Conservation (phyloP, 257 asterid species). For the Plantago major region DNA sequence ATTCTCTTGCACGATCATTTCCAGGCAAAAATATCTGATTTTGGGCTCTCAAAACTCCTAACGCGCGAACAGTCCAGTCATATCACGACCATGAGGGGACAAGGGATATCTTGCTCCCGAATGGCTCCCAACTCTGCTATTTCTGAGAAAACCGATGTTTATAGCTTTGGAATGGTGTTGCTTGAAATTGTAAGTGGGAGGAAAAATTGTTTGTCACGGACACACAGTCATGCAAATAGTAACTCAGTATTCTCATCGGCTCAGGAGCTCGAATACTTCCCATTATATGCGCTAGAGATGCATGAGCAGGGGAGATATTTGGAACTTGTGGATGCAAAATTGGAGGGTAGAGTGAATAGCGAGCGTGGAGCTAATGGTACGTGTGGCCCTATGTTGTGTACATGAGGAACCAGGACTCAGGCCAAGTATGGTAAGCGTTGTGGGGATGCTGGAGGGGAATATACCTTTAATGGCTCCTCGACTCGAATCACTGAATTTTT, state of each 20-base stretch:
- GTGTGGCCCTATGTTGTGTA: constrained; percentile 64
- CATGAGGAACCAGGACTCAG: constrained; percentile 71
- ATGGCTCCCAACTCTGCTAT: constrained; percentile 72
- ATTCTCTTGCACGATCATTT: constrained; percentile 57
- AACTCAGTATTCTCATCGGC: constrained; percentile 16
- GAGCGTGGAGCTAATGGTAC: constrained; percentile 54
- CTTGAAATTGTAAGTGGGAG: constrained; percentile 73
- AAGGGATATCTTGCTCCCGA: constrained; percentile 79
- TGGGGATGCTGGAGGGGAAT: constrained; percentile 66
- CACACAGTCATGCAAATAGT: constrained; percentile 25
- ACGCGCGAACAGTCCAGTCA: constrained; percentile 48
- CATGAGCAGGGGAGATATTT: constrained; percentile 52
- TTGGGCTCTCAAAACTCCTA: constrained; percentile 72
- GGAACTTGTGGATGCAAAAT: constrained; percentile 61
- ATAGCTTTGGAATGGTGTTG: constrained; percentile 70
- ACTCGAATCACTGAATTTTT: constrained; percentile 49
- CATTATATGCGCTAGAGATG: constrained; percentile 61
- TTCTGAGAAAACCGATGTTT: constrained; percentile 72
- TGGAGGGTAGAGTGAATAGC: constrained; percentile 36
- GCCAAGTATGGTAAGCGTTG: constrained; percentile 60
- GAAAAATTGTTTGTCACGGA: constrained; percentile 45
- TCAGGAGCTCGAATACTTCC: constrained; percentile 45
- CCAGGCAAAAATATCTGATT: constrained; percentile 71
- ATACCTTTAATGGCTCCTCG: constrained; percentile 36
- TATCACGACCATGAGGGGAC: constrained; percentile 83